Base-by-base conservation (phyloP, 2,329 filamentous ascomycete species). In the Cercospora sp. region DNA sequence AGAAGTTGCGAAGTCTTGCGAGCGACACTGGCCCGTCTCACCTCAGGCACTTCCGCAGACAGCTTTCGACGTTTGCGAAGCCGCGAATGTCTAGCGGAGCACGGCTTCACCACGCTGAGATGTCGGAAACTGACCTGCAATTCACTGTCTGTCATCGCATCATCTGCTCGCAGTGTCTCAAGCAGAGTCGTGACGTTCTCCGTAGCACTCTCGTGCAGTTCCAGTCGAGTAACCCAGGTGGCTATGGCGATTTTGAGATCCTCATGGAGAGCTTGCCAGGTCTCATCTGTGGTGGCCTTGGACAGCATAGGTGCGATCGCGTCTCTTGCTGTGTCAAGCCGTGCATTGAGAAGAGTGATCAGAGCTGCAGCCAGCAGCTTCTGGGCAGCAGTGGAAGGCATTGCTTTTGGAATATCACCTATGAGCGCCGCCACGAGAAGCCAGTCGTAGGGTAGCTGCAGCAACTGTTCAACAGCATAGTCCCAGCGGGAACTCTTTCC, bases 91-190 rank as follows among this genome's bases (percentile, higher is more conserved):
- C 63, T 42, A 8, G 40, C 26, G 51, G 51, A 26, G 9, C 59
- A 60, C 8, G 31, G 36, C 2, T 63, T 60, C 4, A 62, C 20
- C 4, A 72, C 58, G 63, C 69, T 67, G n/a, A 74, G 63, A 23
- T 73, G 66, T 33, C 67, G 45, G 53, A 75, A 75, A 18, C 55
- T 59, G 1, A 62, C 55, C 20, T 69, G 66, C 5, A 74, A 62
- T 5, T 73, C 71, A 20, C 67, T 69, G 55, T 75, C 74, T 7
- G 66, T 69, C 75, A 75, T 77, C 31, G 66, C 58, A 60, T 73
- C 69, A 58, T 72, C 69, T 26, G 72, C 60, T 16, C 63, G 68
- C 8, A 75, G 61, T 33, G 68, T 66, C 36, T 72, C 68, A 10
- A 65, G 66, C n/a, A 75, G 30, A 18, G 64, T 33, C n/a, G 36